Base-by-base conservation (phyloP, 1,284 basidiomycete species). In the Irpex rosettiformis region DNA sequence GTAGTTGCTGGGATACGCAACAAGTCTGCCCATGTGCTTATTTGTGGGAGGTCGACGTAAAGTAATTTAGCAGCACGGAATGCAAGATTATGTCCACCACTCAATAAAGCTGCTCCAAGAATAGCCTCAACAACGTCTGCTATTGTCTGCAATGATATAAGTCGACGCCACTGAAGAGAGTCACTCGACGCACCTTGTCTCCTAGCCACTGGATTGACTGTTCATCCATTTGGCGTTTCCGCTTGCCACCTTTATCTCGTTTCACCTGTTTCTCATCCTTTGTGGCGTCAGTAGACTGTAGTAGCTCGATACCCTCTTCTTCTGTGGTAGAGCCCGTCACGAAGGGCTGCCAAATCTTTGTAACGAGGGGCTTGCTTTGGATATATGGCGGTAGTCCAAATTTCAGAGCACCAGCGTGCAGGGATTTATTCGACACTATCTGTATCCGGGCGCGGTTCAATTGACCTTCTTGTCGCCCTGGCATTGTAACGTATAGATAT, bases 41-140 rank as follows among this genome's bases (percentile, higher is more conserved):
- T 73, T 61, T 80, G 75, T 2, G 80, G 77, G 22, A 91, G 73
- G 2, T 84, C 83, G 42, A 93, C 72, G 55, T 80, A 78, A 63
- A 94, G 73, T 18, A 79, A 77, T 67, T 88, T 89, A 47, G 80
- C 79, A 13, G 79, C 82, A 62, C 78, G 78, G 43, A 93, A 76
- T 11, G 85, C 90, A 8, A 74, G 69, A 58, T 89, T 84, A 55
- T 78, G 76, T 49, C 88, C 91, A 5, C 84, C 85, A 24, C 83
- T 82, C 42, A 90, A 74, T 67, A 86, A 91, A 3, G 87, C 89
- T 3, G 91, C 91, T 21, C 88, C 92, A 43, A 93, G 82, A 57
- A 93, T 83, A 2, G 90, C 89, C 70, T 94, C 92, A 13, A 83
- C 81, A 48, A 91, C 88, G 71, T 93, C 91, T 53, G 91, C 90